Base-by-base conservation (phyloP, 495 filamentous ascomycete species). In the Darksidea phi region DNA sequence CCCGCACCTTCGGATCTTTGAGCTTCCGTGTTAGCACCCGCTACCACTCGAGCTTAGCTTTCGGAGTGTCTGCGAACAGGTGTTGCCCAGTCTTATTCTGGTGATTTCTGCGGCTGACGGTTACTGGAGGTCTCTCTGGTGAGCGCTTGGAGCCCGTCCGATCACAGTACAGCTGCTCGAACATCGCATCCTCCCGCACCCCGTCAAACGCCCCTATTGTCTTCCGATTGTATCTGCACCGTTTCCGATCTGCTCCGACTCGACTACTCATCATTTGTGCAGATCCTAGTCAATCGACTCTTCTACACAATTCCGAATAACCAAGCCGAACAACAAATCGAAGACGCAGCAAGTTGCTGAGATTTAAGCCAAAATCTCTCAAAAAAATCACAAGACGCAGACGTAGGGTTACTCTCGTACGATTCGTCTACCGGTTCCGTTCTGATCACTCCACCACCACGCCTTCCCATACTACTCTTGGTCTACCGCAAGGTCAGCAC, bases 81-180 rank as follows among this genome's bases (percentile, higher is more conserved):
- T 64, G 54, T 66, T 42, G 8, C 15, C 17, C 48, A 67, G 60
- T 70, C 65, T 67, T 70, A 60, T 70, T 63, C 55, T 57, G 55
- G 63, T 64, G 57, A 70, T 63, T n/a, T 64, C 67, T 70, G 67
- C 47, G 54, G 65, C 65, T 57, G 59, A 70, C 67, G 57, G 67
- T 70, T 64, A 63, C 67, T 70, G 67, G 67, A 70, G 67, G 52
- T 49, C 45, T 49, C 51, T 32, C 49, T 43, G 57, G 46, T 37
- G 23, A n/a, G 38, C 63, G 64, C 21, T 59, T 57, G 56, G 63
- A 66, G 56, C 38, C 55, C 38, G 32, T 59, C 45, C 53, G 63
- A 56, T 43, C 53, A 63, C 37, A 54, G 5, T 56, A 48, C 36
- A 52, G 18, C 48, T 64, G 65, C 62, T 49, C 57, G 43, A 42